Evolutionary conservation across 345 rosid species (phyloP).

Genomic region (Eucalyptus regnans): DNA sequence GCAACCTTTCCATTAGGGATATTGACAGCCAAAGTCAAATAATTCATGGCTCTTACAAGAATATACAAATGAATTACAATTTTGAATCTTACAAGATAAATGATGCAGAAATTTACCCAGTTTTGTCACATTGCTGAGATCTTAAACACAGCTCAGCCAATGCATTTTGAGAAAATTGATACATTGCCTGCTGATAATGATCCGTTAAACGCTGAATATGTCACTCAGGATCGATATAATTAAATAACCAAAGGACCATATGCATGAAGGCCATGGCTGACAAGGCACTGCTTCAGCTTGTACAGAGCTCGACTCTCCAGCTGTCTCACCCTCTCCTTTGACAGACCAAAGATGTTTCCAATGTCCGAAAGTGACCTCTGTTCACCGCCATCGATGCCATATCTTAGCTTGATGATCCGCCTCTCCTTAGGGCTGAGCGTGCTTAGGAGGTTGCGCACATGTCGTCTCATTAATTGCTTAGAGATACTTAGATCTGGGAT

Average conservation of each 20-base stretch:
- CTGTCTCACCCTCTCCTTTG: constrained; percentile 74
- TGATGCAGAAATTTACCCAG: background rate
- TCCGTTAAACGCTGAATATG: background rate
- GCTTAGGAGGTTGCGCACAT: constrained; percentile 44
- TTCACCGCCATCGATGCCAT: constrained; percentile 57
- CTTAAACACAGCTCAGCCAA: background rate
- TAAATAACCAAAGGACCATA: constrained; percentile 52
- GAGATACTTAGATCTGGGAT: constrained; percentile 43
- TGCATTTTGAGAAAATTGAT: background rate
- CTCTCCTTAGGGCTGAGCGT: constrained; percentile 57
- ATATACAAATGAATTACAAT: background rate
- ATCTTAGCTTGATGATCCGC: constrained; percentile 63
- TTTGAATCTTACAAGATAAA: background rate
- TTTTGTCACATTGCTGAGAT: background rate
- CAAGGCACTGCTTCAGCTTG: constrained; percentile 61
- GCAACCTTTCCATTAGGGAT: background rate
- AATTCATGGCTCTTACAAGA: background rate
- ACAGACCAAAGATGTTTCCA: constrained; percentile 46
- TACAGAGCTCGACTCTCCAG: constrained; percentile 61
- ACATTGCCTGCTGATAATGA: background rate
- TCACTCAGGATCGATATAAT: background rate
- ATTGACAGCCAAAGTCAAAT: background rate
- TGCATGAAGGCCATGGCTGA: constrained; percentile 42
- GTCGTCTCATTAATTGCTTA: constrained; percentile 64
- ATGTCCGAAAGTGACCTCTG: constrained; percentile 56